Base-by-base conservation (phyloP, 768 basidiomycete genomes). In the Nidularia pulvinata region DNA sequence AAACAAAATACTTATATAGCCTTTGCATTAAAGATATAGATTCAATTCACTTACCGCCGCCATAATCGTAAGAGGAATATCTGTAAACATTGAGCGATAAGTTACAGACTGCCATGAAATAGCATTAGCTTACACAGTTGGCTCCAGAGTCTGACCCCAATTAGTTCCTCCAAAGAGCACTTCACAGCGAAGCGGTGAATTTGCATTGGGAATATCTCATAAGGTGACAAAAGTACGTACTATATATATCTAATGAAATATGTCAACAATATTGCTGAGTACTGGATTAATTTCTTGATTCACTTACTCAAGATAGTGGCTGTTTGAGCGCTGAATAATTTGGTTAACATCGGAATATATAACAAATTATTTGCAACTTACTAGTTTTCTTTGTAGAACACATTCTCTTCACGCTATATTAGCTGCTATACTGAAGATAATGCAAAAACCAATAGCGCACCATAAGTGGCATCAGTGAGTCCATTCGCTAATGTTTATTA, bases 141-240 rank as follows among this genome's bases (percentile, higher is more conserved):
- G 83, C 58, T 80, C 75, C 1, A 80, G 66, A 1, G 82, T 82
- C 46, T 80, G 74, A 0, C 84, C 84, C 82, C 82, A 85, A 48
- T 86, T 85, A 1, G 85, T 86, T 32, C 84, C 85, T 3, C 84
- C 84, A 60, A 78, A 82, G 7, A 80, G 62, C 85, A 86, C 78
- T 78, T 43, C 1, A 33, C n/a, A n/a, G n/a, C n/a, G n/a, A n/a
- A n/a, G n/a, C n/a, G n/a, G n/a, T n/a, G n/a, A n/a, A n/a, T n/a
- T n/a, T n/a, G n/a, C n/a, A n/a, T n/a, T n/a, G n/a, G n/a, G n/a
- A n/a, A n/a, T n/a, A n/a, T n/a, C n/a, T n/a, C n/a, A n/a, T n/a
- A n/a, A n/a, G n/a, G n/a, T n/a, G n/a, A n/a, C n/a, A n/a, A n/a
- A n/a, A n/a, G n/a, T n/a, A n/a, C 72, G 30, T 48, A 78, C 79